A percentile compares a stretch with the other conserved stretches of the same genome.
Conservation (phyloP, 1,139 yeast species). For the Protomyces gravidus region DNA sequence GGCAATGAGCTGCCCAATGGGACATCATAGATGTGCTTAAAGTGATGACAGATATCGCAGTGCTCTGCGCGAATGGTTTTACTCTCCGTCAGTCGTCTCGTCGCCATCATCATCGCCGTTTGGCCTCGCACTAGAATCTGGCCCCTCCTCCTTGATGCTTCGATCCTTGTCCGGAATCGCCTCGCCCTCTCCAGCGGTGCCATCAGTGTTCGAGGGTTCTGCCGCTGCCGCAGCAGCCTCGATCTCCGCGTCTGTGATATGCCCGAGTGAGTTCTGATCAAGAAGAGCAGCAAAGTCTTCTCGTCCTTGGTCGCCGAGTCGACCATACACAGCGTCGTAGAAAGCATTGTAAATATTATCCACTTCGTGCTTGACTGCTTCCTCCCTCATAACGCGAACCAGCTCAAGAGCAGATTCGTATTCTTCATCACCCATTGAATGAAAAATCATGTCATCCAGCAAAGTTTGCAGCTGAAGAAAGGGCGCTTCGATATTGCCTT, state of each 20-base stretch:
- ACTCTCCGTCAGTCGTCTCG: background rate
- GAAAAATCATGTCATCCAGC: conserved; percentile 8
- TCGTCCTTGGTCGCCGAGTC: conserved; percentile 9
- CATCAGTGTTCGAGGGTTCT: too few species aligned
- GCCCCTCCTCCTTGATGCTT: background rate
- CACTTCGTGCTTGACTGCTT: conserved; percentile 32
- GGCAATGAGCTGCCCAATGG: background rate
- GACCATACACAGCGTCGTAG: conserved; percentile 1
- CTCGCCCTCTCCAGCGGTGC: too few species aligned
- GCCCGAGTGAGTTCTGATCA: background rate
- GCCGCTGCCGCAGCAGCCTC: background rate
- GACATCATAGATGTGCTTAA: background rate
- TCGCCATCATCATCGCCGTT: background rate
- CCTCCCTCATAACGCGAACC: conserved; percentile 25
- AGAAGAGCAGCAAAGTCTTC: conserved; percentile 5
- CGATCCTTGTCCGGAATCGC: background rate
- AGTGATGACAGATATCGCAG: too few species aligned
- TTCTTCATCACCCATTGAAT: conserved; percentile 11
- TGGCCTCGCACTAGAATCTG: too few species aligned
- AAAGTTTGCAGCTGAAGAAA: conserved; percentile 19
- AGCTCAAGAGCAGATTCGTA: conserved; percentile 10
- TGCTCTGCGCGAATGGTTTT: too few species aligned
- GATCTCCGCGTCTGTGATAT: background rate
- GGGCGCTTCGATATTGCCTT: conserved; percentile 23
- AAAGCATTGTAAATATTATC: conserved; percentile 29